Percentiles rank a stretch among this genome's conserved stretches.
Conservation (phyloP, 257 asterid species). For the Dorcoceras hygrometricum region DNA sequence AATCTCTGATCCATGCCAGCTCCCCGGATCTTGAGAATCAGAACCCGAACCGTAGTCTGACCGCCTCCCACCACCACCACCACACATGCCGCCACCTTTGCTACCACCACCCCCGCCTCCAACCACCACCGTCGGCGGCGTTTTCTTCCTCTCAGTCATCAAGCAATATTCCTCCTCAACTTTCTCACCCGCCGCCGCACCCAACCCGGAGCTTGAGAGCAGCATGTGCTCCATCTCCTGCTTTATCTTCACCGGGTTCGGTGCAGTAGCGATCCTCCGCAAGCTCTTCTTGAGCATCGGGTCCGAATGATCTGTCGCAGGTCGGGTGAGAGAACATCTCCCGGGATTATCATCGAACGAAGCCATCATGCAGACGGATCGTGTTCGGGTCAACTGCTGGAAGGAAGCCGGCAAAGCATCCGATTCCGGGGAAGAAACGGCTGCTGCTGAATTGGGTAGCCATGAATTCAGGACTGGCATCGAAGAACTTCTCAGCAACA, state of each 20-base stretch:
- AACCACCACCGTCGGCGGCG: conserved; percentile 37
- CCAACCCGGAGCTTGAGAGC: conserved; percentile 38
- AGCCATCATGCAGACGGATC: conserved; percentile 41
- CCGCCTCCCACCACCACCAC: conserved; percentile 57
- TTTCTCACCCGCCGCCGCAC: conserved; percentile 28
- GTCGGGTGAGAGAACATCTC: conserved; percentile 25
- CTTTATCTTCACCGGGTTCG: conserved; percentile 13
- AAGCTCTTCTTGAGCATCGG: conserved; percentile 30
- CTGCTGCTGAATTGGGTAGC: conserved; percentile 38
- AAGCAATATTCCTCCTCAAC: conserved; percentile 20
- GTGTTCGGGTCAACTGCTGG: conserved; percentile 41
- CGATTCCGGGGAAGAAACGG: conserved; percentile 47
- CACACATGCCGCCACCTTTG: conserved; percentile 43
- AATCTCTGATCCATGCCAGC: conserved; percentile 50
- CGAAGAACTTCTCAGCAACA: conserved; percentile 65
- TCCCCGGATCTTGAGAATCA: conserved; percentile 38
- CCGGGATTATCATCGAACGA: conserved; percentile 33
- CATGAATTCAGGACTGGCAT: conserved; percentile 58
- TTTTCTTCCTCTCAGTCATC: conserved; percentile 28
- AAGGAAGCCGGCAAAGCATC: conserved; percentile 37
- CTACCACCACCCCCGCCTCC: conserved; percentile 44
- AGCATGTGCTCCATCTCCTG: conserved; percentile 31
- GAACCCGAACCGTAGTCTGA: conserved; percentile 45
- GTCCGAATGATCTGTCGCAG: conserved; percentile 33
- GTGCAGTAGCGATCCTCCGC: conserved; percentile 21